Percentiles rank a stretch among this genome's conserved stretches.
These are phyloP conservation scores for Vitellaria paradoxa DNA, from an alignment of 179 eudicot genomes.

Conservation along the genomic window DNA sequence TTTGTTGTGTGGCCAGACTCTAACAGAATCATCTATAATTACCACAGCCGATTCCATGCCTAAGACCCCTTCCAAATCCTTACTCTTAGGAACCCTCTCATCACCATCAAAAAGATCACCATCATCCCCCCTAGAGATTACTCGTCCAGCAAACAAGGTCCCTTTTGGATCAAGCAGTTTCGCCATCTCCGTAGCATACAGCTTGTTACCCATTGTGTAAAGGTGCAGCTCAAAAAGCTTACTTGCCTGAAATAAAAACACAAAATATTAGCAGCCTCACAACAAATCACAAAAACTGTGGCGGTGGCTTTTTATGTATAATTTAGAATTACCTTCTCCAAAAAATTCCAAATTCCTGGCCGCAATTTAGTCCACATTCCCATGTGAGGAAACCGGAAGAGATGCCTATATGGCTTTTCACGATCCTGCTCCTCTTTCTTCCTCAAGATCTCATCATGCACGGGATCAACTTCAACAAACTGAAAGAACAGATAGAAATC, in stretches of 20 bases:
- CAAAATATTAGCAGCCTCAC: conserved; percentile 2
- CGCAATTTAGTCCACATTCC: conserved; percentile 99
- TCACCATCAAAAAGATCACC: conserved; percentile 81
- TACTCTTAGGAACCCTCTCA: conserved; percentile 81
- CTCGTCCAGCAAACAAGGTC: conserved; percentile 88
- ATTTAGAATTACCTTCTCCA: conserved; percentile 72
- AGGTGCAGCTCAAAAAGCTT: conserved; percentile 90
- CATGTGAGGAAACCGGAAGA: conserved; percentile 96
- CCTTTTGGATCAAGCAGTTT: conserved; percentile 98
- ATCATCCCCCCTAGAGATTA: conserved; percentile 94
- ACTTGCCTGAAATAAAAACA: conserved; percentile 66
- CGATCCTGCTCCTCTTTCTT: conserved; percentile 97
- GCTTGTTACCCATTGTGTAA: conserved; percentile 96
- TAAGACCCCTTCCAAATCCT: conserved; percentile 97
- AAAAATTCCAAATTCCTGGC: conserved; percentile 96
- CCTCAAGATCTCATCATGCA: conserved; percentile 88
- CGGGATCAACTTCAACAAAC: conserved; percentile 86
- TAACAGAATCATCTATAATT: conserved; percentile 92
- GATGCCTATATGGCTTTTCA: conserved; percentile 78
- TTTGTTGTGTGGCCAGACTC: conserved; percentile 99
- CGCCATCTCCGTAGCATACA: conserved; percentile 99
- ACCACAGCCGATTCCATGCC: conserved; percentile 98
- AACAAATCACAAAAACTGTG: conserved; percentile 5
- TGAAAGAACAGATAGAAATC: conserved; percentile 28
- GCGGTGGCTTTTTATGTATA: too few species aligned